Percentiles rank a stretch among this genome's conserved stretches.
Conservation (phyloP, 371 early-diverging fungal genomes). For the Fennellomyces sp. region DNA sequence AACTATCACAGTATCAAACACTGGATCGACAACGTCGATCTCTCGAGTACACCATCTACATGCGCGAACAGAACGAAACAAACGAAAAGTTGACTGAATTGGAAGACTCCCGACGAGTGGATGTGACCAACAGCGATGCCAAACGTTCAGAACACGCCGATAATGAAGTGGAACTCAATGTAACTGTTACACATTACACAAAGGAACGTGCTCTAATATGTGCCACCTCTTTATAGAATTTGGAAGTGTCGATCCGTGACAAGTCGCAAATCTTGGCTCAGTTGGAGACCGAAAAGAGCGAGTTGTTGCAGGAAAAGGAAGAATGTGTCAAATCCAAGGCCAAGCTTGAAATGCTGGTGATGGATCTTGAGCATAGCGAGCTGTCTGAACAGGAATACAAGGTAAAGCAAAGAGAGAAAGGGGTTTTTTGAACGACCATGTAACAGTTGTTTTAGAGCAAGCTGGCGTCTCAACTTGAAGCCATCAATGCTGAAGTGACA, state of each 20-base stretch:
- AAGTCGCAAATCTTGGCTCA: constrained; percentile 49
- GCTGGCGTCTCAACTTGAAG: constrained; percentile 42
- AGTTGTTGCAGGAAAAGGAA: constrained; percentile 59
- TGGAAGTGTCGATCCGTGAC: constrained; percentile 48
- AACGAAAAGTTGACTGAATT: constrained; percentile 74
- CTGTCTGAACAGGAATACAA: constrained; percentile 47
- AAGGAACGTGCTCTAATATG: too few species aligned
- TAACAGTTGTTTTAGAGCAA: constrained; percentile 18
- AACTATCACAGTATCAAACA: constrained; percentile 85
- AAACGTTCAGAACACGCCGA: constrained; percentile 37
- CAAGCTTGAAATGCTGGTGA: constrained; percentile 57
- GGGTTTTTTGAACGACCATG: not conserved
- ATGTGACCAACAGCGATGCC: constrained; percentile 41
- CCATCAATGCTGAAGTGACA: constrained; percentile 60
- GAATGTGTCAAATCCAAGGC: constrained; percentile 57
- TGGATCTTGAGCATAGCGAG: constrained; percentile 57
- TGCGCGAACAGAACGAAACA: constrained; percentile 85
- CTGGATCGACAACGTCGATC: constrained; percentile 86
- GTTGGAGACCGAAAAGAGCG: constrained; percentile 57
- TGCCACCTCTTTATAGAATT: constrained; percentile 10
- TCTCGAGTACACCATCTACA: constrained; percentile 92
- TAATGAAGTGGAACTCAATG: constrained; percentile 38
- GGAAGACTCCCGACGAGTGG: constrained; percentile 56
- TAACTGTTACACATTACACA: constrained; percentile 15
- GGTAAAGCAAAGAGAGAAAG: constrained; percentile 8